These are phyloP conservation scores for Diplotaxis tenuifolia DNA, from an alignment of 345 rosid species.

Conservation along the genomic window DNA sequence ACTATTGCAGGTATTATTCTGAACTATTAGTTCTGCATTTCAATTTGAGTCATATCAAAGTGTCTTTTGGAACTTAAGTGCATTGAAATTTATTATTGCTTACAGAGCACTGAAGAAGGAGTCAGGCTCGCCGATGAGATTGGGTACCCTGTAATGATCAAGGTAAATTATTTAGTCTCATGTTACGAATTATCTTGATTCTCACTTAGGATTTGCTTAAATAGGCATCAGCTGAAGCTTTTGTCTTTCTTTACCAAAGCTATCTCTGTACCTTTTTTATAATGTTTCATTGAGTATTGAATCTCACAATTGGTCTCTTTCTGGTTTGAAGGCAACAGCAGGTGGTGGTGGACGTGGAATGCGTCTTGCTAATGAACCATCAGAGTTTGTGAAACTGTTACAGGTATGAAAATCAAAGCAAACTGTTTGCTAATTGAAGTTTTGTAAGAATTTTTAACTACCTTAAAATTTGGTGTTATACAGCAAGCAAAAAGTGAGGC, in stretches of 20 bases:
- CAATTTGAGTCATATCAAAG: background rate
- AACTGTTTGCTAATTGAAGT: background rate
- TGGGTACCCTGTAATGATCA: conserved; percentile 97
- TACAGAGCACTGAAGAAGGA: conserved; percentile 92
- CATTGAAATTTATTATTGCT: conserved; percentile 29
- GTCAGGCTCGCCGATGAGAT: conserved; percentile 75
- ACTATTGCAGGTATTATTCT: conserved; percentile 60
- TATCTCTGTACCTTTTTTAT: background rate
- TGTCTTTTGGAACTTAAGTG: background rate
- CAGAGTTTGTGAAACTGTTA: conserved; percentile 87
- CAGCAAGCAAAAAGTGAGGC: conserved; percentile 99
- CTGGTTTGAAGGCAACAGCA: conserved; percentile 76
- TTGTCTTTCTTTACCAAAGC: background rate
- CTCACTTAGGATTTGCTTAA: background rate
- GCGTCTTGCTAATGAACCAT: conserved; percentile 96
- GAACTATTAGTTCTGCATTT: conserved; percentile 8
- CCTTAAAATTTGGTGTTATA: conserved; percentile 28
- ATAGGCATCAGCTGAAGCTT: background rate
- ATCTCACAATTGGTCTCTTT: conserved; percentile 4
- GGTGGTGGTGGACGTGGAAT: conserved; percentile 99
- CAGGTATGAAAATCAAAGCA: conserved; percentile 53
- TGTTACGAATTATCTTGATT: background rate
- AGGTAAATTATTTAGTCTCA: conserved; percentile 45
- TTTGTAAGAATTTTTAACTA: no score
- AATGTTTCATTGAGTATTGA: conserved; percentile 1